Evolutionary conservation across 2,329 filamentous ascomycete genomes (phyloP), one percentile per base, ranked within the genome.

Genomic region (Cladosporium sp.): DNA sequence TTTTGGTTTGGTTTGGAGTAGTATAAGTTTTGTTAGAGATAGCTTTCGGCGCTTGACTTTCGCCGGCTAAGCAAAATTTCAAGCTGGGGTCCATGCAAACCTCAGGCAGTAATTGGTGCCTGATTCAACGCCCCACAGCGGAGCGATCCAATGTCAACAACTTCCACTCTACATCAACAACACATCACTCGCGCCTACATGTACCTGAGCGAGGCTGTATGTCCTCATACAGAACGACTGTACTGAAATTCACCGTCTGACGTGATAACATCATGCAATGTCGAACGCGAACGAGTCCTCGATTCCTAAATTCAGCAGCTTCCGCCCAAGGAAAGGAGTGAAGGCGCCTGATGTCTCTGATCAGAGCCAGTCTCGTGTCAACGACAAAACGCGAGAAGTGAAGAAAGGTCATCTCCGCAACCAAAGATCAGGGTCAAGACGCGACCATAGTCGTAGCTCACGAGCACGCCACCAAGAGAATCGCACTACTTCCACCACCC

Each of bases 301-400:
- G 36, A 74, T 86, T 18, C 87, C 88, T 8, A 89, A 84, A 60
- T 91, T 92, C 63, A 75, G 81, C 17, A 91, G 87, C 56, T 92
- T 91, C 72, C 84, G 79, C 58, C 80, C 78, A 54, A 78, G 76
- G 54, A 48, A 61, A 11, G 47, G 51, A 13, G 8, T 56, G 24
- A 55, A 17, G 9, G 17, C 17, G 22, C 2, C 15, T 4, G 9
- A 9, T 27, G 22, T 27, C 22, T 5, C 22, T 7, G 50, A 27
- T 47, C 53, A 13, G 18, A 48, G 59, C 43, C 52, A 55, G 53
- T n/a, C 18, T 13, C 12, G 19, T 13, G 30, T 18, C 13, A 13
- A 39, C 36, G 29, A 45, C 19, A 29, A 42, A 36, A 24, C 20
- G 17, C 48, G 32, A 30, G 39, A 45, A 18, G 18, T 44, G n/a